These are phyloP conservation scores for Phytophthora vignae DNA, from an alignment of 352 stramenopile species.

Conservation along the genomic window DNA sequence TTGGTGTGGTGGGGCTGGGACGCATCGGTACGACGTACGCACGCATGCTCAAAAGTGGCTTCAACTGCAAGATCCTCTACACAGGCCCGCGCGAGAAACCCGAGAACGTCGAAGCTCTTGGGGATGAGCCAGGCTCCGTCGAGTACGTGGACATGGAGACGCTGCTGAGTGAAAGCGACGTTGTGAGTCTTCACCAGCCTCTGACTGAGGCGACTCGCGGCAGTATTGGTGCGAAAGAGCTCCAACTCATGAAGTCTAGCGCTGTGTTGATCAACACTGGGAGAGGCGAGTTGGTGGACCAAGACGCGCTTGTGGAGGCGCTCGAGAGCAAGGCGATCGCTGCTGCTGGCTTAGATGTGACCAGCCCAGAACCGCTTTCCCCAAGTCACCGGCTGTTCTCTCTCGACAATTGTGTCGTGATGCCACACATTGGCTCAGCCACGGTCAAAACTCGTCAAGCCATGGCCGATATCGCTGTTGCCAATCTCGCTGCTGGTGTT, in stretches of 20 bases:
- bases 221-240: constrained; percentile 75
- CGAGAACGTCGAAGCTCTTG: constrained; percentile 42
- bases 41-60: constrained; percentile 82
- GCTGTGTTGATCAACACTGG: constrained; percentile 94
- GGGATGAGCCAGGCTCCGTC: constrained; percentile 42
- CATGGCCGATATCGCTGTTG: constrained; percentile 79
- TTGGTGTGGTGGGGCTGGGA: constrained; percentile 87
- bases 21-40: constrained; percentile 89
- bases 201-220: constrained; percentile 76
- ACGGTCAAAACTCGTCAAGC: constrained; percentile 76
- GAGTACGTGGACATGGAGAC: constrained; percentile 83
- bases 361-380: constrained; percentile 90
- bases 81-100: constrained; percentile 73
- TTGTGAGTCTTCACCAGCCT: constrained; percentile 89
- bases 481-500: constrained; percentile 69
- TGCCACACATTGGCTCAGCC: constrained; percentile 63
- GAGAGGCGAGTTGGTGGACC: constrained; percentile 91
- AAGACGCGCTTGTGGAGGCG: constrained; percentile 70
- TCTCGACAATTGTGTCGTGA: constrained; percentile 71
- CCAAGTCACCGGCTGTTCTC: constrained; percentile 74
- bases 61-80: constrained; percentile 88
- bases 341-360: constrained; percentile 86
- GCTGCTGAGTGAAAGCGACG: constrained; percentile 81
- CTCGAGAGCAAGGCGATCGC: constrained; percentile 56
- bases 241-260: constrained; percentile 84